Percentiles rank a stretch among this genome's conserved stretches.
phyloP scores from a whole-genome alignment of 2,329 filamentous ascomycete species.

The Talaromyces sp. region DNA sequence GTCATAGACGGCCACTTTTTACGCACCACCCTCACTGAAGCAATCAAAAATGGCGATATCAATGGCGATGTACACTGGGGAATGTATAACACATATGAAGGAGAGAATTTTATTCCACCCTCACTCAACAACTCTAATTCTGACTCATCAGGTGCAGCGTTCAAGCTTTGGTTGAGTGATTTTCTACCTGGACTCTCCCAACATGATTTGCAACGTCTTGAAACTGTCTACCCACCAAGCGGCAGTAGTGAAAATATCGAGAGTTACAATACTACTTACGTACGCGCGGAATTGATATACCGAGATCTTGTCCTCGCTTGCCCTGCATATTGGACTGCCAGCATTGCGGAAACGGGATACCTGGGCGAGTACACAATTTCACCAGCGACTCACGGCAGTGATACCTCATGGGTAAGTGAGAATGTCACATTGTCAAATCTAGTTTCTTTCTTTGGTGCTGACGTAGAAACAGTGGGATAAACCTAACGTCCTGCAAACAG shows the following conservation, averaged over 20 bases:
- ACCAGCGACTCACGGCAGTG: background rate
- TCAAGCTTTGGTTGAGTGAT: background rate
- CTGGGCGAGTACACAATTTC: background rate
- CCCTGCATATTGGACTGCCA: constrained; percentile 56
- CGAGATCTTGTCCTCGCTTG: constrained; percentile 59
- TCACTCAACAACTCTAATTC: constrained; percentile 37
- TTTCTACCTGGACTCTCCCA: background rate
- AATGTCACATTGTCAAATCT: background rate
- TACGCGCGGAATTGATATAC: constrained; percentile 56
- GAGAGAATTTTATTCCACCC: constrained; percentile 58
- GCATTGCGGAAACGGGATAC: constrained; percentile 30
- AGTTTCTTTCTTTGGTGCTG: background rate
- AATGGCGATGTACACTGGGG: constrained; percentile 49
- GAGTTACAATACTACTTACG: constrained; percentile 50
- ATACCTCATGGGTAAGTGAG: background rate
- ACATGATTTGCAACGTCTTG: background rate
- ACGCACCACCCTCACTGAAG: constrained; percentile 45
- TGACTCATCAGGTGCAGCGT: background rate
- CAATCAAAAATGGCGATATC: constrained; percentile 36
- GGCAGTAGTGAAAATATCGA: constrained; percentile 41
- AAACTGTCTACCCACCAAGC: background rate
- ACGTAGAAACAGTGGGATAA: background rate
- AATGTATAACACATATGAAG: constrained; percentile 63
- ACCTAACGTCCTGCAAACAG: constrained; percentile 46
- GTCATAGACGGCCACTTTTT: constrained; percentile 58